Conservation (phyloP, 1,284 basidiomycete genomes). For the Malassezia pachydermatis region DNA sequence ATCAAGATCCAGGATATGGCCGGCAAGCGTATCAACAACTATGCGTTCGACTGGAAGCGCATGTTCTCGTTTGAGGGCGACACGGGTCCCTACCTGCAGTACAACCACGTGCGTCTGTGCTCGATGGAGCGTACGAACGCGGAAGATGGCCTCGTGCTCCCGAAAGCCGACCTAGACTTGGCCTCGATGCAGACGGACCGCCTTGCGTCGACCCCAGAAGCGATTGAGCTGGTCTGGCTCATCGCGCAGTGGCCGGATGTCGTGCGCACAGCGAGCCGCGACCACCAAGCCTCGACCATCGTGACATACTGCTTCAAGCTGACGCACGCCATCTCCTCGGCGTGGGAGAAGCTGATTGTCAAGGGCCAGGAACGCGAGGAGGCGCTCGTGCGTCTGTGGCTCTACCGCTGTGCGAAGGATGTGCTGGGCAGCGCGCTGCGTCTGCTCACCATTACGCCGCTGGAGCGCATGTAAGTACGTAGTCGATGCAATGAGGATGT, state of each 20-base stretch:
- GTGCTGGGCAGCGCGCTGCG: conserved; percentile 78
- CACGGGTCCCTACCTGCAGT: conserved; percentile 60
- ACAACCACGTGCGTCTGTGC: conserved; percentile 85
- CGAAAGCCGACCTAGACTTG: conserved; percentile 56
- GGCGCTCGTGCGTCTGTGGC: conserved; percentile 75
- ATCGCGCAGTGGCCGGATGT: conserved; percentile 83
- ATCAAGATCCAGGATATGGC: conserved; percentile 99
- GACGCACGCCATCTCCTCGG: conserved; percentile 69
- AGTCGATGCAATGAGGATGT: neutral
- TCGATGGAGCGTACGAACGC: conserved; percentile 84
- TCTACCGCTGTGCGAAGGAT: conserved; percentile 78
- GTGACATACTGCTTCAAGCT: conserved; percentile 68
- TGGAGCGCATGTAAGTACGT: conserved; percentile 69
- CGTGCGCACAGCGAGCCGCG: conserved; percentile 71
- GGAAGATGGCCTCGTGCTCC: conserved; percentile 60
- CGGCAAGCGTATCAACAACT: conserved; percentile 93
- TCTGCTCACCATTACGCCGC: conserved; percentile 68
- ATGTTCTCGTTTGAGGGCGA: conserved; percentile 96
- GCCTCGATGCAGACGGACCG: conserved; percentile 60
- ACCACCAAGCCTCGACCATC: conserved; percentile 79
- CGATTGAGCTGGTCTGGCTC: conserved; percentile 75
- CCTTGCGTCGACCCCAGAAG: conserved; percentile 62
- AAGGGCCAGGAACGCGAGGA: conserved; percentile 63
- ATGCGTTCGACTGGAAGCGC: conserved; percentile 85
- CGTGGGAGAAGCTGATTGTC: conserved; percentile 78